phyloP scores from a whole-genome alignment of 768 basidiomycete genomes.

The Pleurotus sapidus region DNA sequence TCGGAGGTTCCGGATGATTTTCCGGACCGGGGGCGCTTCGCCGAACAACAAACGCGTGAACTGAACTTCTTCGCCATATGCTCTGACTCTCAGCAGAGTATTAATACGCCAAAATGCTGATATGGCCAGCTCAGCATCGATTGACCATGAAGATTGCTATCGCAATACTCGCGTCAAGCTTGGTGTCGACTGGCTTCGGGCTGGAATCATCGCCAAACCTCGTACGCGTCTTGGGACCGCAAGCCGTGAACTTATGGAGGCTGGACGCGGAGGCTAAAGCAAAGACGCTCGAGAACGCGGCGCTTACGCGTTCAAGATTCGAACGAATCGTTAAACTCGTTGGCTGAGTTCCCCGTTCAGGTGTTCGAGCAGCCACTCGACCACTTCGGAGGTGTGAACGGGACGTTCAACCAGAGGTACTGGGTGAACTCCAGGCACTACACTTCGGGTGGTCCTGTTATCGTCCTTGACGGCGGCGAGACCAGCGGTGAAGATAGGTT shows the following conservation, averaged over 20 bases:
- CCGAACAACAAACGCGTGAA: background rate
- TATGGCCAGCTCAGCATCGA: conserved; percentile 5
- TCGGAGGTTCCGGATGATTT: too few relatives aligned
- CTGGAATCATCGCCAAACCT: conserved; percentile 11
- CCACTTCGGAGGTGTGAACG: conserved; percentile 60
- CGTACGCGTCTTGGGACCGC: conserved; percentile 40
- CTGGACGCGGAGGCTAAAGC: conserved; percentile 29
- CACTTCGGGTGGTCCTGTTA: conserved; percentile 75
- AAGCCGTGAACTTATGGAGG: conserved; percentile 66
- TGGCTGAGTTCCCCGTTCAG: conserved; percentile 24
- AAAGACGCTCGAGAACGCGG: conserved; percentile 1
- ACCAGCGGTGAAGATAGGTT: conserved; percentile 72
- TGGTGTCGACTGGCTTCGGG: background rate
- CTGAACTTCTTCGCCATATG: background rate
- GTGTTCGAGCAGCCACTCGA: conserved; percentile 87
- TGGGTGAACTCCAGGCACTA: conserved; percentile 91
- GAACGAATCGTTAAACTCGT: conserved; percentile 12
- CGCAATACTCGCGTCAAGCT: conserved; percentile 3
- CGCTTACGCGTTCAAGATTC: conserved; percentile 13
- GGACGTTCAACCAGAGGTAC: conserved; percentile 84
- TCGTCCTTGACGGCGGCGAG: conserved; percentile 92
- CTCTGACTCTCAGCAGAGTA: conserved; percentile 5
- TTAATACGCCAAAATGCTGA: background rate
- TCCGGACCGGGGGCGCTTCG: too few relatives aligned
- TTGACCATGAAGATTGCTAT: conserved; percentile 7